A percentile compares a stretch with the other conserved stretches of the same genome.
phyloP scores from a whole-genome alignment of 2,329 filamentous ascomycete species.

The Neonectria ditissima region DNA sequence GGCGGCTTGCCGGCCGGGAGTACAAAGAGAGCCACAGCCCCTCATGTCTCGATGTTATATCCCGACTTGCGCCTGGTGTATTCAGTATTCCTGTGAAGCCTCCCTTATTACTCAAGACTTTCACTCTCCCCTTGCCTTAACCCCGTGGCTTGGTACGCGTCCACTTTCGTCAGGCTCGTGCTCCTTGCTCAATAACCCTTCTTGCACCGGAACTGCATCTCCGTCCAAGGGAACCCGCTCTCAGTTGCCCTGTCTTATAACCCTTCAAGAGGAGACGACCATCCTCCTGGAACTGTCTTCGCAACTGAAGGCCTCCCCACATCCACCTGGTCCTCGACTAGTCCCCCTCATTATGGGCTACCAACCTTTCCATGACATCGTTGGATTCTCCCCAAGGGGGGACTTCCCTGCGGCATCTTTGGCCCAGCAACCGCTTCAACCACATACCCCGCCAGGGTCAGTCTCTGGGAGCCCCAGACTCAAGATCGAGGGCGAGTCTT shows the following conservation, averaged over 20 bases:
- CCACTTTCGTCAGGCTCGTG: slow-evolving; percentile 25
- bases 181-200: slow-evolving; percentile 10
- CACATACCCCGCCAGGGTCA: slow-evolving; percentile 45
- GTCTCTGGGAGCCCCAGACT: slow-evolving; percentile 51
- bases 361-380: slow-evolving; percentile 38
- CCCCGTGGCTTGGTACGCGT: slow-evolving; percentile 29
- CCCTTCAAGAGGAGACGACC: slow-evolving; percentile 38
- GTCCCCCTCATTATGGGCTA: slow-evolving; percentile 34
- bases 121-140: slow-evolving; percentile 39
- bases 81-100: slow-evolving; percentile 35
- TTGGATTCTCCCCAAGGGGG: slow-evolving; percentile 21
- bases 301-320: slow-evolving; percentile 24
- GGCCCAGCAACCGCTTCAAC: slow-evolving; percentile 28
- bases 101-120: slow-evolving; percentile 44
- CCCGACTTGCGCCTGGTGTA: slow-evolving; percentile 35
- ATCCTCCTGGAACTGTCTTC: slow-evolving; percentile 35
- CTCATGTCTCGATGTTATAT: slow-evolving; percentile 43
- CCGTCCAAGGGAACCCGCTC: slow-evolving; percentile 14
- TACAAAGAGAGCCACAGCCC: slow-evolving; percentile 49
- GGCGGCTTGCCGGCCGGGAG: slow-evolving; percentile 38
- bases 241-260: slow-evolving; percentile 33
- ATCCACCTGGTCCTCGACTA: slow-evolving; percentile 23
- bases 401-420: slow-evolving; percentile 10
- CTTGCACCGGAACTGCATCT: background rate
- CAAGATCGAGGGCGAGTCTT: slow-evolving; percentile 48